Evolutionary conservation across 371 early-diverging fungal genomes (phyloP), one percentile per base, ranked within the genome.

Genomic region (Mucor circinelloides): DNA sequence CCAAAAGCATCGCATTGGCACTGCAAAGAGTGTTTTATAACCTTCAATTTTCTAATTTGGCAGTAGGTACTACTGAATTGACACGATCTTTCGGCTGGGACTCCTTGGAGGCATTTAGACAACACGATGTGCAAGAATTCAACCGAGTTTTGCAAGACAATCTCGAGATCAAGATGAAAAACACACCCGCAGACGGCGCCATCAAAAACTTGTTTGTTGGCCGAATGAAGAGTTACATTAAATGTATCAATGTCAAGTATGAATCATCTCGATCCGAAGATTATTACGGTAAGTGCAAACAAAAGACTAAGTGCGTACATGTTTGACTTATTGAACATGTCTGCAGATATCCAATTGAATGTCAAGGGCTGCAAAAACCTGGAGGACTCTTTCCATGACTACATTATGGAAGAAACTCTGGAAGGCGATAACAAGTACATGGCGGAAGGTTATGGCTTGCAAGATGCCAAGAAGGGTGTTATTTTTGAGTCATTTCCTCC

Each of bases 21-120:
- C 86, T 97, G 21, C 99, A 98, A 78, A 89, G 97, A 91, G 90
- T 46, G 85, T 97, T 97, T 75, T 97, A 95, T 74, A 90, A 93
- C 62, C 76, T 97, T 58, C 94, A 96, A 65, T 85, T 82, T 55
- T 82, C 84, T 30, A 69, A 75, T 44, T 63, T 68, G 10, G 83
- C 96, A 6, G 96, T 96, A 50, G 92, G 89, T 21, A 98, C 98
- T 2, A 94, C 87, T 2, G 98, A 97, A 72, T 77, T 98, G 61
- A 98, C 98, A 21, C 91, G 89, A 74, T 94, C 95, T 0, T 98
- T 98, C 85, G 98, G 98, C 17, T 98, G 98, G 98, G 93, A 95
- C 76, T 91, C 96, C 3, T 69, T 90, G 58, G 97, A 97, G 52
- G 89, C 95, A 25, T 98, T 97, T 72, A 90, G 90, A 90, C 97